Conservation (phyloP, 768 basidiomycete species). For the Trametes meyenii region DNA sequence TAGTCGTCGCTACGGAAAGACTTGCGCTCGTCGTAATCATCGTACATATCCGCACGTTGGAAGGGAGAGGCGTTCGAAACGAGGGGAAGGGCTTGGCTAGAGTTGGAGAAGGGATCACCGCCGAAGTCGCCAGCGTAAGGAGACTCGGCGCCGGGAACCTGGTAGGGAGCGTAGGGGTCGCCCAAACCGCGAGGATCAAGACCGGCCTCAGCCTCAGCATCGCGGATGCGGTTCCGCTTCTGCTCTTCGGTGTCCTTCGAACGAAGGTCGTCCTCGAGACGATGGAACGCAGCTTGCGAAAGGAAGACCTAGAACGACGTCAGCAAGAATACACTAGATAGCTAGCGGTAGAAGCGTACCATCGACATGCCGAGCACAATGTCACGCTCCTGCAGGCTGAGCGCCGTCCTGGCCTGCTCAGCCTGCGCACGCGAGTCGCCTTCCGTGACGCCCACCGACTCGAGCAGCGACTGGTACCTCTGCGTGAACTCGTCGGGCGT, state of each 20-base stretch:
- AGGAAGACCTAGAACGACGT: slow-evolving; percentile 74
- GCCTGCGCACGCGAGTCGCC: slow-evolving; percentile 63
- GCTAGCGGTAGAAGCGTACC: slow-evolving; percentile 47
- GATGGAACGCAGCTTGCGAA: slow-evolving; percentile 82
- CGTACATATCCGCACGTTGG: slow-evolving; percentile 74
- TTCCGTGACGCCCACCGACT: slow-evolving; percentile 56
- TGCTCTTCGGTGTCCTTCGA: slow-evolving; percentile 84
- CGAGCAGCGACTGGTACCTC: slow-evolving; percentile 74
- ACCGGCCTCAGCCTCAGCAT: slow-evolving; percentile 70
- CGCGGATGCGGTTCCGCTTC: slow-evolving; percentile 76
- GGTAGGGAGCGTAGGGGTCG: slow-evolving; percentile 83
- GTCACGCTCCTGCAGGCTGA: slow-evolving; percentile 68
- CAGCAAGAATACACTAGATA: background rate
- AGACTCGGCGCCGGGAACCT: slow-evolving; percentile 51
- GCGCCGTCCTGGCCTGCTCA: slow-evolving; percentile 56
- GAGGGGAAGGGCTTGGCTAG: slow-evolving; percentile 78
- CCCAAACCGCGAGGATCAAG: slow-evolving; percentile 54
- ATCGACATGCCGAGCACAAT: slow-evolving; percentile 82
- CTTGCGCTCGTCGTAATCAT: slow-evolving; percentile 77
- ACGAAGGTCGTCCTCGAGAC: slow-evolving; percentile 85
- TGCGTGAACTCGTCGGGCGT: slow-evolving; percentile 84
- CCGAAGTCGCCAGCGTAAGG: slow-evolving; percentile 46
- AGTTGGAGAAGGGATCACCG: slow-evolving; percentile 56
- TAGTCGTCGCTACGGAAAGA: slow-evolving; percentile 77
- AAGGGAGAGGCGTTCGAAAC: slow-evolving; percentile 83